Percentiles rank a stretch among this genome's conserved stretches.
Evolutionary conservation across 352 stramenopile species (phyloP).

Genomic region (Phytophthora meadii): DNA sequence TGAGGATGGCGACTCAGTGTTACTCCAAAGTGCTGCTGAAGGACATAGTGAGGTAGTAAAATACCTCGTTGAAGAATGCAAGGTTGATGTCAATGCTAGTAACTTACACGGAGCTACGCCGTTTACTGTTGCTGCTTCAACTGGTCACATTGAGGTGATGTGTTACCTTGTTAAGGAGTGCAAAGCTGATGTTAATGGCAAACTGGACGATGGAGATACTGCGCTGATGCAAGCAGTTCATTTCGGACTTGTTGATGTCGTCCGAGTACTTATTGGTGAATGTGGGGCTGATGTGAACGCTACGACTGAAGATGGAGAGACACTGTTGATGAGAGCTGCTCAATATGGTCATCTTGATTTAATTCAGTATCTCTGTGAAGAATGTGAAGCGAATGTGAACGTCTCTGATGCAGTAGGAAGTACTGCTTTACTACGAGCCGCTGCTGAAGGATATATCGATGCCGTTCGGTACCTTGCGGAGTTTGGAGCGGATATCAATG

Average conservation of each 20-base stretch:
- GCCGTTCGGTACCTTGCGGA: no score
- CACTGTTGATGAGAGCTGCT: not conserved
- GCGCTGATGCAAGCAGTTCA: not conserved
- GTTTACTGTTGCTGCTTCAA: not conserved
- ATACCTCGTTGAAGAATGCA: conserved; percentile 7
- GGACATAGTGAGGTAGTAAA: not conserved
- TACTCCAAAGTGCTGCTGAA: not conserved
- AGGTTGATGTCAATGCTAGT: not conserved
- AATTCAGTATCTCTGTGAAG: no score
- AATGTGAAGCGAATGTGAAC: no score
- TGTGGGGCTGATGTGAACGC: not conserved
- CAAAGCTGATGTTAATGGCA: not conserved
- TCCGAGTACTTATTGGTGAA: not conserved
- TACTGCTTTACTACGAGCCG: no score
- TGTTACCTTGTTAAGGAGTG: not conserved
- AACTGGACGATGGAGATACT: not conserved
- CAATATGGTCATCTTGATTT: not conserved
- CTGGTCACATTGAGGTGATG: not conserved
- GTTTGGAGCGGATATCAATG: no score
- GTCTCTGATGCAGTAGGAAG: no score
- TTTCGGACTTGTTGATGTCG: not conserved
- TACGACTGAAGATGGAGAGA: not conserved
- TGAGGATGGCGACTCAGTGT: not conserved
- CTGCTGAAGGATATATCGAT: no score
- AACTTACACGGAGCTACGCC: conserved; percentile 1